A percentile compares a stretch with the other conserved stretches of the same genome.
Evolutionary conservation across 495 filamentous ascomycete species (phyloP).

Genomic region (Aspergillus heteromorphus): DNA sequence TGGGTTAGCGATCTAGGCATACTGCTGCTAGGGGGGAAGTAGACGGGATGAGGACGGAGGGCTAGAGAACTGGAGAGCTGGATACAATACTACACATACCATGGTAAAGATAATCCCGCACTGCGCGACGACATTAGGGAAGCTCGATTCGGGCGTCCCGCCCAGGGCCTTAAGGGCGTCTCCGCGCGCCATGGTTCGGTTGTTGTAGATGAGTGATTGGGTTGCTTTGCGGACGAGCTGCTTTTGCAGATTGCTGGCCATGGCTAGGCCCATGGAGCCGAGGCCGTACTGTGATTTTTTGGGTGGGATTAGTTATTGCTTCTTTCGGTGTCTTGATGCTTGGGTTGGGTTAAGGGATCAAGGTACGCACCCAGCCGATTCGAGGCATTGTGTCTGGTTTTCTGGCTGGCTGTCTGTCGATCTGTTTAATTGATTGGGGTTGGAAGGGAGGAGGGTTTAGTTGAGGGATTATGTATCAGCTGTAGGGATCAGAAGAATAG

Average conservation of each 20-base stretch:
- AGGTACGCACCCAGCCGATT: constrained; percentile 34
- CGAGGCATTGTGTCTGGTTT: constrained; percentile 28
- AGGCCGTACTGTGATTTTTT: constrained; percentile 33
- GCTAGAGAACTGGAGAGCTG: too few relatives aligned
- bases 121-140: constrained; percentile 30
- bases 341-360: neutral
- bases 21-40: neutral
- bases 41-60: neutral
- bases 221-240: constrained; percentile 37
- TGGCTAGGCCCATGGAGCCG: constrained; percentile 46
- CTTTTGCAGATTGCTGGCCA: constrained; percentile 43
- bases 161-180: constrained; percentile 30
- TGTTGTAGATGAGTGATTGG: constrained; percentile 35
- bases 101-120: constrained; percentile 45
- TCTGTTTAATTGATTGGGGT: neutral
- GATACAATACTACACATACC: too few relatives aligned
- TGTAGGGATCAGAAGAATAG: neutral
- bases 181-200: constrained; percentile 42
- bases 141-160: constrained; percentile 28
- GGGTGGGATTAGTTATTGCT: constrained; percentile 3
- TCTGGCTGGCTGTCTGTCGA: too few relatives aligned
- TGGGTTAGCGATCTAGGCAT: neutral
- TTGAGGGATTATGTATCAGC: neutral
- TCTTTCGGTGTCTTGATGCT: neutral
- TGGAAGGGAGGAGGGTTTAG: neutral